These are phyloP conservation scores for Lentinula sp. DNA, from an alignment of 768 basidiomycete species.

Conservation along the genomic window DNA sequence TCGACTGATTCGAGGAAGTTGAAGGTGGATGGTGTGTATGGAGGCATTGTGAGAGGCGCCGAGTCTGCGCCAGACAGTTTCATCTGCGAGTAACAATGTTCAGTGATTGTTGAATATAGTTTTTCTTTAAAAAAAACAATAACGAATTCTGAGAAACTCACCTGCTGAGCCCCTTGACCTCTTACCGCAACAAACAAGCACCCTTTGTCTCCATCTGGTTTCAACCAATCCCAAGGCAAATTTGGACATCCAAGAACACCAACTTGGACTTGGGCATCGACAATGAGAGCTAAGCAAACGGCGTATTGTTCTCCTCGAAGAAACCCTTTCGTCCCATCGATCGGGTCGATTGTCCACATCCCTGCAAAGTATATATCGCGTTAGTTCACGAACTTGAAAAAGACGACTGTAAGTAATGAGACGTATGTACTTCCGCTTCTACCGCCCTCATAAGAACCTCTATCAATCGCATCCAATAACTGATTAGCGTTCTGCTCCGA, in stretches of 20 bases:
- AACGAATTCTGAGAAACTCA: constrained; percentile 16
- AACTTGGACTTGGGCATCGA: constrained; percentile 71
- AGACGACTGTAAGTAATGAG: too few relatives aligned
- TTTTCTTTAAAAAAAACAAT: too few relatives aligned
- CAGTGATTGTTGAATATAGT: neutral
- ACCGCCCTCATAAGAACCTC: constrained; percentile 73
- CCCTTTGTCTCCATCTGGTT: constrained; percentile 60
- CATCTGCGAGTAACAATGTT: constrained; percentile 26
- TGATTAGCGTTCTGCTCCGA: constrained; percentile 45
- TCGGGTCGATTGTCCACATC: constrained; percentile 85
- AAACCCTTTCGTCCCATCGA: constrained; percentile 94
- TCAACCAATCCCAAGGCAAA: constrained; percentile 49
- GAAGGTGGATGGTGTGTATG: constrained; percentile 39
- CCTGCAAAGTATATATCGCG: constrained; percentile 29
- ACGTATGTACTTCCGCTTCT: constrained; percentile 52
- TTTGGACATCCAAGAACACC: constrained; percentile 95
- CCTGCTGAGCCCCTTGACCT: constrained; percentile 80
- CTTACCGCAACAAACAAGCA: constrained; percentile 84
- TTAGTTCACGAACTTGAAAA: too few relatives aligned
- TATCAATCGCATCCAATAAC: constrained; percentile 83
- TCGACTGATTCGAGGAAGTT: constrained; percentile 91
- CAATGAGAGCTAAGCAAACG: constrained; percentile 81
- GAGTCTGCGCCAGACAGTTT: constrained; percentile 46
- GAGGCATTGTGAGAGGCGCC: constrained; percentile 42
- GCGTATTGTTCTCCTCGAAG: constrained; percentile 90